Conservation (phyloP, 768 basidiomycete species). For the Hericium alpestre region DNA sequence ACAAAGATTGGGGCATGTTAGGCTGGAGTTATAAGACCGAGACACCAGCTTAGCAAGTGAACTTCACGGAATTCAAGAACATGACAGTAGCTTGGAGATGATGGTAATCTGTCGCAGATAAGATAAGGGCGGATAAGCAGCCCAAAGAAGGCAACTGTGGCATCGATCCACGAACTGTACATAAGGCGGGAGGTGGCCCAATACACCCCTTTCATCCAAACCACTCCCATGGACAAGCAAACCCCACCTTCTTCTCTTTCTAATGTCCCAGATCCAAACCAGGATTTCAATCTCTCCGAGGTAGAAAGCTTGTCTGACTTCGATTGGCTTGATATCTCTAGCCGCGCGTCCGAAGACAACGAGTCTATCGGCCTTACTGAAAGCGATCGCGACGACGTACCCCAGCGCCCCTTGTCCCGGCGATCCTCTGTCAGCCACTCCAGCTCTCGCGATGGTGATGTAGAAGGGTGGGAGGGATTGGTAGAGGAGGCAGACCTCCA, state of each 20-base stretch:
- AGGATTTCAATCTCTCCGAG: constrained; percentile 44
- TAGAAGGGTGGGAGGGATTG: constrained; percentile 73
- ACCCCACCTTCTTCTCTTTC: constrained; percentile 11
- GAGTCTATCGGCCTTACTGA: constrained; percentile 55
- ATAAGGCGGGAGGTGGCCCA: constrained; percentile 2
- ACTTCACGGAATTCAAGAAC: too few relatives aligned
- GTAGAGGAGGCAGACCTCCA: constrained; percentile 55
- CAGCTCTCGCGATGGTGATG: constrained; percentile 58
- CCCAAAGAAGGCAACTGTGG: constrained; percentile 10
- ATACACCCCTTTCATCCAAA: constrained; percentile 11
- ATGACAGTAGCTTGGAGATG: too few relatives aligned
- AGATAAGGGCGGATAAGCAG: constrained; percentile 3
- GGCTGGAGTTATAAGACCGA: not conserved
- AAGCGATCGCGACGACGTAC: constrained; percentile 48
- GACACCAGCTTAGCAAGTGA: not conserved
- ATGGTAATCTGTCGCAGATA: not conserved
- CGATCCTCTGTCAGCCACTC: constrained; percentile 59
- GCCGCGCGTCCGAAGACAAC: constrained; percentile 61
- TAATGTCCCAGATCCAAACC: constrained; percentile 17
- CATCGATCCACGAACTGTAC: constrained; percentile 9
- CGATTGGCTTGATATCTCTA: constrained; percentile 75
- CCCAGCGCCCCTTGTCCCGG: constrained; percentile 48
- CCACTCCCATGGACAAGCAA: constrained; percentile 14
- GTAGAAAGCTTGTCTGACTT: constrained; percentile 63
- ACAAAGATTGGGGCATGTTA: constrained; percentile 14